These are phyloP conservation scores for Starmerella davenportii DNA, from an alignment of 805 yeast genomes.

Conservation along the genomic window DNA sequence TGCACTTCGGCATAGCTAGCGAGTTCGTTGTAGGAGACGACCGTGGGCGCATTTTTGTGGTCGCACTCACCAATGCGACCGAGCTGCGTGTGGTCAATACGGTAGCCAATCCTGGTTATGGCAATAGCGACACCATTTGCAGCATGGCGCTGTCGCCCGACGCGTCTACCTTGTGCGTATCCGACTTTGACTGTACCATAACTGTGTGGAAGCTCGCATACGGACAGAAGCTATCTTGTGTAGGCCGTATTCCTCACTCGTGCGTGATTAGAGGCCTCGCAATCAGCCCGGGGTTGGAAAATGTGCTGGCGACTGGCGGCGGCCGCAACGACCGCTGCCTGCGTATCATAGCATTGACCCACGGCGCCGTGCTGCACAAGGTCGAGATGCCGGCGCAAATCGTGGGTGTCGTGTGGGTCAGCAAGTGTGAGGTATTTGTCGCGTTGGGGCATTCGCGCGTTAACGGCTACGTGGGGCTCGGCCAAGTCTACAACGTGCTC, in stretches of 20 bases:
- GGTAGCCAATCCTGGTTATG: background rate
- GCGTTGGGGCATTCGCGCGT: constrained; percentile 12
- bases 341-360: constrained; percentile 3
- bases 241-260: background rate
- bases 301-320: constrained; percentile 8
- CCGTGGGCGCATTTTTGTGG: constrained; percentile 3
- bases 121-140: constrained; percentile 2
- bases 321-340: constrained; percentile 9
- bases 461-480: constrained; percentile 4
- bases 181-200: constrained; percentile 2
- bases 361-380: background rate
- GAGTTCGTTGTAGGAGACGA: constrained; percentile 4
- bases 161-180: constrained; percentile 2
- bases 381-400: constrained; percentile 10
- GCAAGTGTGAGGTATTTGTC: constrained; percentile 8
- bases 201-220: constrained; percentile 4
- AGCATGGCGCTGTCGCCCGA: constrained; percentile 2
- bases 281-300: constrained; percentile 5
- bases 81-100: background rate
- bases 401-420: constrained; percentile 10
- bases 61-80: background rate
- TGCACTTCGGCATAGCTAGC: background rate
- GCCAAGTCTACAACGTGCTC: constrained; percentile 4
- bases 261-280: constrained; percentile 2
- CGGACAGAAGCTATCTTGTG: background rate